Evolutionary conservation across 441 rosid species (phyloP).

Genomic region (Populus hybrid): DNA sequence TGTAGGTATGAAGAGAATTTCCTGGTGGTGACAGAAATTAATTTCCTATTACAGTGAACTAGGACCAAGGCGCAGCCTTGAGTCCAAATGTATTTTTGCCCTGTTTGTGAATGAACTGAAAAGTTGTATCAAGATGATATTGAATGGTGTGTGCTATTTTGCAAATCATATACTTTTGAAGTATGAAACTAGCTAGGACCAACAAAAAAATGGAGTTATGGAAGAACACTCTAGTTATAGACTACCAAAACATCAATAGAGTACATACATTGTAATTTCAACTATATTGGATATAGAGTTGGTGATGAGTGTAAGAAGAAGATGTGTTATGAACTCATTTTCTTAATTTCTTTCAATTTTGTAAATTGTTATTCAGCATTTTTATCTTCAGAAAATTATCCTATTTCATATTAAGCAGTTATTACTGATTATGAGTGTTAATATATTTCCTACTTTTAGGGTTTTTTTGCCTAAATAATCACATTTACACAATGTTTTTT

Average conservation of each 20-base stretch:
- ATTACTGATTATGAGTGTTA: neutral
- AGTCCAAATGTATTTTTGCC: neutral
- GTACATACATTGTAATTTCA: neutral
- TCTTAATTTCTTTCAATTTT: neutral
- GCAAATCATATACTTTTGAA: neutral
- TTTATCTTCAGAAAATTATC: neutral
- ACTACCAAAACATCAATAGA: neutral
- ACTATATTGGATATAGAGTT: neutral
- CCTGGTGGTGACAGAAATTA: neutral
- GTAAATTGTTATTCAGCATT: neutral
- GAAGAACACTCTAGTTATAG: neutral
- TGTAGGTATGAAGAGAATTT: neutral
- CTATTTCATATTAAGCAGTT: neutral
- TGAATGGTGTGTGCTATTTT: neutral
- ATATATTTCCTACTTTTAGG: neutral
- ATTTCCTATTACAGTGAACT: neutral
- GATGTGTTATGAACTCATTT: neutral
- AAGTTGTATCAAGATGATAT: neutral
- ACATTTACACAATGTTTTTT: neutral
- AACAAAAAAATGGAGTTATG: neutral
- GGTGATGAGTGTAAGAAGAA: neutral
- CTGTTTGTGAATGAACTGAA: neutral
- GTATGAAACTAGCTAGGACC: neutral
- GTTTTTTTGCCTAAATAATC: neutral
- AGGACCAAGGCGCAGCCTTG: too few relatives aligned